Base-by-base conservation (phyloP, 306 rosid species). In the Alnus glutinosa region DNA sequence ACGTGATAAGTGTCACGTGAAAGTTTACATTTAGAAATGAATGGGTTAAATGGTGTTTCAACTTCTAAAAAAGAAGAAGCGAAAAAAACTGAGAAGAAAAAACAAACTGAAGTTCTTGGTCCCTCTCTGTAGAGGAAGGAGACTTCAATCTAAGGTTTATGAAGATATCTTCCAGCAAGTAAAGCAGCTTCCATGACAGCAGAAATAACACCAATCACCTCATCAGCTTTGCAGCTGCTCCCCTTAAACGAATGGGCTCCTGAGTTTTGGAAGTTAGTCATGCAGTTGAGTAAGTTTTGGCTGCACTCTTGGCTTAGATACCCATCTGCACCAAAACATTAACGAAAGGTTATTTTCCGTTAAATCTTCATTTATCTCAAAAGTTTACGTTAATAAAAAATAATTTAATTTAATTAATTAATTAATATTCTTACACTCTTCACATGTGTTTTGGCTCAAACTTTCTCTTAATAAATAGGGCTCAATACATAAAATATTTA, bases 271-370 rank as follows among this genome's bases (percentile, higher is more conserved):
- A 93, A 90, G 0, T 71, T 84, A 12, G 83, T 79, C 99, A 95
- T 91, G 84, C 99, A 95, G 69, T 86, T 78, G 58, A 95, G 74
- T 70, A 95, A 79, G 80, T 85, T 75, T 79, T 86, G 90, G 88
- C 98, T 93, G 86, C 98, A 95, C 78, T 93, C 91, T 80, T 86
- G 87, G 89, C 98, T 93, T 51, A 95, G 76, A 88, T 95, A 95
- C 73, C 88, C 99, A 89, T 93, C 99, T 95, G 88, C 90, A 81
- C 77, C 28, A 39, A 59, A 80, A 37, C 77, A 23, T 23, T 23
- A 23, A 23, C 28, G 28, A 23, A 23, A 23, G 28, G 28, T 23
- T 23, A 23, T 23, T 23, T 23, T 23, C 0, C 28, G 28, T 23
- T 23, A 23, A 23, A 23, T 23, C 28, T 23, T 23, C 28, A 0